A percentile compares a stretch with the other conserved stretches of the same genome.
These are phyloP conservation scores for Coriolopsis trogii DNA, from an alignment of 1,284 basidiomycete genomes.

Conservation along the genomic window DNA sequence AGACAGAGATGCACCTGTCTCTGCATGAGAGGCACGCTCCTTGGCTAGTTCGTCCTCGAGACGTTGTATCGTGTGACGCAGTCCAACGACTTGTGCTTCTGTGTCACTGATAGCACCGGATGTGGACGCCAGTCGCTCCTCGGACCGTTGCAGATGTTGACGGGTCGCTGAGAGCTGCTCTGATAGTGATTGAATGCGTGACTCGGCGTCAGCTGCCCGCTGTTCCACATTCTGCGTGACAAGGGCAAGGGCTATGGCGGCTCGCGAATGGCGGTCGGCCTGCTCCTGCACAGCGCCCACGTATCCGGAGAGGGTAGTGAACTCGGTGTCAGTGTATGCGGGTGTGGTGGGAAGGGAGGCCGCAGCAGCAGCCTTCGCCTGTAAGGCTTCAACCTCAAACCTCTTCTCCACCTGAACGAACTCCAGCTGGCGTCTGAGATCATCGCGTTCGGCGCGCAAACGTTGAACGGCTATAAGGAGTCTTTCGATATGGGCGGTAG, in stretches of 20 bases:
- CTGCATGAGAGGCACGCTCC: conserved; percentile 37
- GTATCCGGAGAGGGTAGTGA: conserved; percentile 12
- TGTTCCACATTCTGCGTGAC: conserved; percentile 27
- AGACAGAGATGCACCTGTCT: conserved; percentile 41
- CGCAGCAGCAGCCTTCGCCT: conserved; percentile 40
- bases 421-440: conserved; percentile 64
- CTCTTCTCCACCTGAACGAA: conserved; percentile 74
- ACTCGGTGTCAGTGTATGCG: conserved; percentile 11
- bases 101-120: conserved; percentile 32
- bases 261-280: conserved; percentile 27
- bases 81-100: conserved; percentile 27
- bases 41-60: conserved; percentile 39
- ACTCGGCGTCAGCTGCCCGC: conserved; percentile 6
- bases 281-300: conserved; percentile 26
- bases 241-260: conserved; percentile 21
- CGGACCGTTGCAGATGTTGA: conserved; percentile 5
- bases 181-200: conserved; percentile 11
- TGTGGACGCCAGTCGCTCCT: conserved; percentile 11
- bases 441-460: conserved; percentile 71
- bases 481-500: conserved; percentile 45
- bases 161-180: conserved; percentile 9
- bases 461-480: conserved; percentile 66
- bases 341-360: conserved; percentile 18
- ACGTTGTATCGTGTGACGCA: conserved; percentile 33
- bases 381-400: conserved; percentile 65